Percentiles rank a stretch among this genome's conserved stretches.
Evolutionary conservation across 106 monocot genomes (phyloP).

Genomic region (Allium sativum): DNA sequence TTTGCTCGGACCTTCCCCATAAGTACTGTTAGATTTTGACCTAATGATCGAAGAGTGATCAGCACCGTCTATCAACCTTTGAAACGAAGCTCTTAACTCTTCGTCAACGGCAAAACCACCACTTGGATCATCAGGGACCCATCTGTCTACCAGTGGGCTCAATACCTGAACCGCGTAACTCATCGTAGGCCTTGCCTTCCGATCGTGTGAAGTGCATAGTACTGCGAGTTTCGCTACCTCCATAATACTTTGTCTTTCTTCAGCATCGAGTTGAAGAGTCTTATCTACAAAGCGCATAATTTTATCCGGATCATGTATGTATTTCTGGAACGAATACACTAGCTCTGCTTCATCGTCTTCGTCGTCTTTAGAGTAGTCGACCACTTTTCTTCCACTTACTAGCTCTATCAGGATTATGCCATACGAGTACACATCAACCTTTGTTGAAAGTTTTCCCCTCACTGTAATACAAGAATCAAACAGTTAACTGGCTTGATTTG

Average conservation of each 20-base stretch:
- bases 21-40: too few relatives aligned
- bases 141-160: constrained; percentile 56
- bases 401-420: constrained; percentile 90
- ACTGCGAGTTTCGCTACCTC: constrained; percentile 66
- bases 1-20: too few relatives aligned
- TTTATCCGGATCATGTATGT: constrained; percentile 29
- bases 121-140: constrained; percentile 32
- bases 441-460: constrained; percentile 78
- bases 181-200: constrained; percentile 74
- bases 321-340: constrained; percentile 54
- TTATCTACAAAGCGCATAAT: constrained; percentile 36
- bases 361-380: constrained; percentile 60
- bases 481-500: too few relatives aligned
- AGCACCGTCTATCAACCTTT: too few relatives aligned
- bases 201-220: constrained; percentile 83
- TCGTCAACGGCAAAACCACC: too few relatives aligned
- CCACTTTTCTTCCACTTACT: constrained; percentile 59
- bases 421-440: constrained; percentile 86
- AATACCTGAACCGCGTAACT: constrained; percentile 73
- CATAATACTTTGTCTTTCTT: constrained; percentile 23
- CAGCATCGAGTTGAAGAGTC: constrained; percentile 34
- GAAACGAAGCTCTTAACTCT: too few relatives aligned
- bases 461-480: constrained; percentile 25
- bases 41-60: too few relatives aligned
- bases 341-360: constrained; percentile 37